phyloP scores from a whole-genome alignment of 305 asterid species.

The Fraxinus floribunda region DNA sequence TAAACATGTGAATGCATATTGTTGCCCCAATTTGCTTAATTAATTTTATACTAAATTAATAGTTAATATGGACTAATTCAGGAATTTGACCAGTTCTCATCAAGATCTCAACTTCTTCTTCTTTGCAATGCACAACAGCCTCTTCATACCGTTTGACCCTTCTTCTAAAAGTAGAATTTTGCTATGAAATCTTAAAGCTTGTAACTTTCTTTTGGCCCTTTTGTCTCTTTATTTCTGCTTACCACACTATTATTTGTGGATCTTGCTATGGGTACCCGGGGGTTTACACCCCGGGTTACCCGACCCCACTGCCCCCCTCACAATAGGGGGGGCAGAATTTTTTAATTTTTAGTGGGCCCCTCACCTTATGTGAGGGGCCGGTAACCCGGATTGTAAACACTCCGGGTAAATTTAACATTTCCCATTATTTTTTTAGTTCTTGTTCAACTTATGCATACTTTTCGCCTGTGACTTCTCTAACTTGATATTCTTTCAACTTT shows the following conservation, averaged over 20 bases:
- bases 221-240: background rate
- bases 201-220: conserved; percentile 20
- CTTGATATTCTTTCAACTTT: conserved; percentile 21
- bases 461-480: conserved; percentile 29
- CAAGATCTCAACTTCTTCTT: conserved; percentile 45
- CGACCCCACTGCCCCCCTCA: too few relatives aligned
- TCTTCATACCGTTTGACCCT: conserved; percentile 28
- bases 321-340: too few relatives aligned
- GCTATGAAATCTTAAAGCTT: background rate
- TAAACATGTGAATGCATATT: too few relatives aligned
- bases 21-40: too few relatives aligned
- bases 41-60: too few relatives aligned
- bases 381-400: too few relatives aligned
- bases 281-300: too few relatives aligned
- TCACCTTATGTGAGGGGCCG: too few relatives aligned
- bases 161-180: background rate
- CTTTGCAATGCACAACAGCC: conserved; percentile 12
- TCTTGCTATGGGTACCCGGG: too few relatives aligned
- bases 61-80: conserved; percentile 16
- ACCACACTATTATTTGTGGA: background rate
- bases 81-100: conserved; percentile 31
- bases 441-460: background rate
- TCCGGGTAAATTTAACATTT: too few relatives aligned
- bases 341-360: too few relatives aligned
- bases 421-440: background rate